Conservation (phyloP, 2,329 filamentous ascomycete genomes). For the Colletotrichum paranaense region DNA sequence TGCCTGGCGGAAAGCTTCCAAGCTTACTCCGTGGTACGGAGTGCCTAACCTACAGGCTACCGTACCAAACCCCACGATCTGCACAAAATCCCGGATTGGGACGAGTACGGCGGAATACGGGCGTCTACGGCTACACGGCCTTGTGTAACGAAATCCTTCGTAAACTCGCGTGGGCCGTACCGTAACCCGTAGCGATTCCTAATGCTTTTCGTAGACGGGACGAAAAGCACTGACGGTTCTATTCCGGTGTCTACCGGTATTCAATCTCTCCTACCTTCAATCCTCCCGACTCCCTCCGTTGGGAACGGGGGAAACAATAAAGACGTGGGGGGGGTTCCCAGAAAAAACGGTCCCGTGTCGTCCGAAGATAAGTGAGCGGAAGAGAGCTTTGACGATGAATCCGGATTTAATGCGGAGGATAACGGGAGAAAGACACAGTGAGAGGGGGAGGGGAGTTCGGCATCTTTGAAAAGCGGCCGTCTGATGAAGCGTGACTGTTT, state of each 20-base stretch:
- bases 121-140: no score
- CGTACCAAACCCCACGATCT: constrained; percentile 6
- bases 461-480: neutral
- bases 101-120: neutral
- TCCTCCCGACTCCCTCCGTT: constrained; percentile 14
- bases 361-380: constrained; percentile 8
- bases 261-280: neutral
- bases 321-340: neutral
- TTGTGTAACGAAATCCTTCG: constrained; percentile 1
- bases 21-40: no score
- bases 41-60: no score
- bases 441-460: constrained; percentile 20
- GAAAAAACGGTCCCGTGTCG: constrained; percentile 25
- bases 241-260: neutral
- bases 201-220: constrained; percentile 7
- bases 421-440: no score
- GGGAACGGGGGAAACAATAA: neutral
- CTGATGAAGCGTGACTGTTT: neutral
- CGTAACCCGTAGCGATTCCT: neutral
- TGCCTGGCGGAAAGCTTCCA: constrained; percentile 2
- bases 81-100: neutral
- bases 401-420: constrained; percentile 9
- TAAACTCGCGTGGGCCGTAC: constrained; percentile 1
- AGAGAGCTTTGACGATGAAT: neutral
- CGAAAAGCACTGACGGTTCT: neutral